Evolutionary conservation across 768 basidiomycete genomes (phyloP).

Genomic region (Wakefieldia striispora): DNA sequence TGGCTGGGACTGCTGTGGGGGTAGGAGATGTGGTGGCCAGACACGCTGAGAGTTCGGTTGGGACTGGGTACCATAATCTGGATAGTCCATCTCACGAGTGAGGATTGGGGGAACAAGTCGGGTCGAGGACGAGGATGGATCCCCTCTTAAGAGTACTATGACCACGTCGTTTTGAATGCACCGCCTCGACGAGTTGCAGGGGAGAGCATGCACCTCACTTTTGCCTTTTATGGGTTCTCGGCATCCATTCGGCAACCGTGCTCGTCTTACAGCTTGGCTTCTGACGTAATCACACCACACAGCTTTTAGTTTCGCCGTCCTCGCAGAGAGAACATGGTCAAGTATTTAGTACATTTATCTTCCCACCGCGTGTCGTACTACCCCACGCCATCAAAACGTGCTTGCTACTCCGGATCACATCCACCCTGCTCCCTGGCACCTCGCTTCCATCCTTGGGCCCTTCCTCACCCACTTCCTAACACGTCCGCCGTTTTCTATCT

Average conservation of each 20-base stretch:
- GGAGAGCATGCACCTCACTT: too few relatives aligned
- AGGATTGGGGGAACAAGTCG: too few relatives aligned
- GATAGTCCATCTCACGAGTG: conserved; percentile 26
- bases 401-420: too few relatives aligned
- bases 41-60: conserved; percentile 32
- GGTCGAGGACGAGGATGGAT: neutral
- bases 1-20: conserved; percentile 1
- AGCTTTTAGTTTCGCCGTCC: neutral
- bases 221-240: conserved; percentile 5
- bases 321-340: too few relatives aligned
- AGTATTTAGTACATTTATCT: too few relatives aligned
- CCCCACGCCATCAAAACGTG: conserved; percentile 29
- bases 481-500: too few relatives aligned
- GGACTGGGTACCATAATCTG: conserved; percentile 31
- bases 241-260: too few relatives aligned
- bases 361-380: neutral
- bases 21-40: conserved; percentile 22
- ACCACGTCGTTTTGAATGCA: conserved; percentile 8
- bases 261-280: conserved; percentile 17
- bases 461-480: too few relatives aligned
- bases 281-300: conserved; percentile 14
- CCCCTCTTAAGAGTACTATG: conserved; percentile 13
- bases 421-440: too few relatives aligned
- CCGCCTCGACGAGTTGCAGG: conserved; percentile 5
- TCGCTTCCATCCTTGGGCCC: neutral